Conservation (phyloP, 2,329 filamentous ascomycete genomes). For the Bipolaris gigantea region DNA sequence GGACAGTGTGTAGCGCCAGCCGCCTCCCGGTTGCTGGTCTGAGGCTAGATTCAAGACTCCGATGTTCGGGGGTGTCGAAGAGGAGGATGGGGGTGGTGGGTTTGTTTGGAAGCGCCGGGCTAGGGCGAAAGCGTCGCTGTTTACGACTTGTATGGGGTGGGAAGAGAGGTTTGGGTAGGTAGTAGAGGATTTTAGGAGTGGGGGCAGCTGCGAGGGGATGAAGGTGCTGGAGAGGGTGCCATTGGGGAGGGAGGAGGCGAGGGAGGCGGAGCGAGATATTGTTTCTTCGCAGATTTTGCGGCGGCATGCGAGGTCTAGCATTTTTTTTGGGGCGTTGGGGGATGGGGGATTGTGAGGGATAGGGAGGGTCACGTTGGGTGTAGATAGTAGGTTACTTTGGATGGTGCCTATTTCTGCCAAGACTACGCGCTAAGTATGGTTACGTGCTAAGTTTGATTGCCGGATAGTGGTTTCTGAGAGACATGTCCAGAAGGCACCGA, state of each 20-base stretch:
- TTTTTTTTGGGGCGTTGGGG: neutral
- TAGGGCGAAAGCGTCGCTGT: conserved; percentile 27
- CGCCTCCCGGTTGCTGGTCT: conserved; percentile 23
- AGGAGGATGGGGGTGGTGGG: neutral
- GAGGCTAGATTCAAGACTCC: conserved; percentile 28
- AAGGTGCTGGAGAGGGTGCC: conserved; percentile 20
- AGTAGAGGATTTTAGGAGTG: conserved; percentile 9
- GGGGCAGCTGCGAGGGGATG: conserved; percentile 20
- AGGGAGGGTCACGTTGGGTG: too few relatives aligned
- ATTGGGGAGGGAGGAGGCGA: conserved; percentile 15
- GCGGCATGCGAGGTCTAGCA: conserved; percentile 23
- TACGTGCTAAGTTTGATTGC: too few relatives aligned
- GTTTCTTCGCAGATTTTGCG: conserved; percentile 28
- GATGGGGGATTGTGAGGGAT: too few relatives aligned
- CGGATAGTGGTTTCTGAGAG: too few relatives aligned
- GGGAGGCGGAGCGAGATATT: conserved; percentile 13
- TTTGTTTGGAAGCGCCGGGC: conserved; percentile 5
- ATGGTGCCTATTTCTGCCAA: too few relatives aligned
- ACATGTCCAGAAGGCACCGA: too few relatives aligned
- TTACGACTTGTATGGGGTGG: conserved; percentile 17
- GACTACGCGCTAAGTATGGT: too few relatives aligned
- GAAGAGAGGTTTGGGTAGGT: neutral
- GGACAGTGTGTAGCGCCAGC: conserved; percentile 26
- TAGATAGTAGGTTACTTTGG: too few relatives aligned
- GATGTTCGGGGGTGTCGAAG: conserved; percentile 8